Evolutionary conservation across 345 rosid species (phyloP).

Genomic region (Dipteronia sinensis): DNA sequence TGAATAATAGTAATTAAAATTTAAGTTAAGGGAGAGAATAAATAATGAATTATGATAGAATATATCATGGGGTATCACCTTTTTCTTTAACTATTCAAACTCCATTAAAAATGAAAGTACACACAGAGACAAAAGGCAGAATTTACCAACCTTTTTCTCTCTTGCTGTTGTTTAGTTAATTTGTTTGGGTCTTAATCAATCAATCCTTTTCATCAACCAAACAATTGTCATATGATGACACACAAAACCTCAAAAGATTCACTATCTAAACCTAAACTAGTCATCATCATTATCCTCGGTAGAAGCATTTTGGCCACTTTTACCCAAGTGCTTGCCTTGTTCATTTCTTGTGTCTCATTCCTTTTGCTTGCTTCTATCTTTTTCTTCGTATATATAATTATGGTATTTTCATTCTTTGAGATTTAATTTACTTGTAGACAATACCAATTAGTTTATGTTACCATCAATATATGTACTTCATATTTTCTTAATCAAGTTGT

Average conservation of each 20-base stretch:
- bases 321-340: neutral
- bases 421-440: neutral
- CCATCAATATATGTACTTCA: neutral
- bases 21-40: too few species aligned
- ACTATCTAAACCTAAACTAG: neutral
- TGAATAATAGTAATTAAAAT: too few species aligned
- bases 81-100: neutral
- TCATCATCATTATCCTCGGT: conserved; percentile 16
- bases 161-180: neutral
- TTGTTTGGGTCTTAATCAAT: conserved; percentile 18
- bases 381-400: too few species aligned
- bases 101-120: neutral
- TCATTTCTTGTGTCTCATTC: neutral
- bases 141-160: neutral
- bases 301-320: conserved; percentile 18
- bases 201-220: conserved; percentile 14
- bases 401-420: neutral
- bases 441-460: neutral
- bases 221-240: neutral
- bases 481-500: too few species aligned
- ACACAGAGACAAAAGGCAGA: neutral
- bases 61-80: too few species aligned
- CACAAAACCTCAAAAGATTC: neutral
- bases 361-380: neutral
- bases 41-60: too few species aligned